Conservation (phyloP, 768 basidiomycete species). For the Pulveroboletus sp. region DNA sequence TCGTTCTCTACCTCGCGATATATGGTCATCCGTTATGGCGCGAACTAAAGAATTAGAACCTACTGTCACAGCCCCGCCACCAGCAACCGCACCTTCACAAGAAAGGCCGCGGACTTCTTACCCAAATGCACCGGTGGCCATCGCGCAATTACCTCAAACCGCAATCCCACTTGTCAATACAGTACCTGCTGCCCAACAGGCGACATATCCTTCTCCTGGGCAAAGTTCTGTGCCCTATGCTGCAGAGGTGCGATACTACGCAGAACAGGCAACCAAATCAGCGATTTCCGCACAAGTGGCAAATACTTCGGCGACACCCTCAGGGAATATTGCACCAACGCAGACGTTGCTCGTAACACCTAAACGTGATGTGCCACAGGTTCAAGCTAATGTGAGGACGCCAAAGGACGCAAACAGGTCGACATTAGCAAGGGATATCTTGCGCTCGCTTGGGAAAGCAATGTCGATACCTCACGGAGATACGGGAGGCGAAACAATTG, state of each 20-base stretch:
- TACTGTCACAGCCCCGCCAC: background rate
- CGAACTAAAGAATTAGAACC: slow-evolving; percentile 2
- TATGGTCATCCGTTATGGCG: slow-evolving; percentile 9
- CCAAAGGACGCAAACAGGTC: slow-evolving; percentile 45
- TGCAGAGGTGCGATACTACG: slow-evolving; percentile 21
- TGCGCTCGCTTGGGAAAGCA: slow-evolving; percentile 45
- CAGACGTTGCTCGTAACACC: slow-evolving; percentile 10
- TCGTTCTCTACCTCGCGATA: slow-evolving; percentile 14
- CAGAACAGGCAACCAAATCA: slow-evolving; percentile 15
- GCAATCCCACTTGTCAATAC: background rate
- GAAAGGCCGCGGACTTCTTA: background rate
- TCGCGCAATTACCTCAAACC: background rate
- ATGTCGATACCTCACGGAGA: slow-evolving; percentile 8
- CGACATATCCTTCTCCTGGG: background rate
- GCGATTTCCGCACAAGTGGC: slow-evolving; percentile 3
- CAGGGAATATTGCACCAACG: background rate
- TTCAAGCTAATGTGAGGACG: slow-evolving; percentile 14
- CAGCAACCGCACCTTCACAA: background rate
- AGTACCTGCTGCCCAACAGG: background rate
- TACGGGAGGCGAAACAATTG: background rate
- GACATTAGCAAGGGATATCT: slow-evolving; percentile 52
- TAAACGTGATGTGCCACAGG: background rate
- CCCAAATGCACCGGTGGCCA: background rate
- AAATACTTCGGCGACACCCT: background rate
- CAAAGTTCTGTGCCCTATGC: slow-evolving; percentile 5